Percentiles rank a stretch among this genome's conserved stretches.
phyloP scores from a whole-genome alignment of 148 eudicot genomes.

The Salicornia ramosissima region DNA sequence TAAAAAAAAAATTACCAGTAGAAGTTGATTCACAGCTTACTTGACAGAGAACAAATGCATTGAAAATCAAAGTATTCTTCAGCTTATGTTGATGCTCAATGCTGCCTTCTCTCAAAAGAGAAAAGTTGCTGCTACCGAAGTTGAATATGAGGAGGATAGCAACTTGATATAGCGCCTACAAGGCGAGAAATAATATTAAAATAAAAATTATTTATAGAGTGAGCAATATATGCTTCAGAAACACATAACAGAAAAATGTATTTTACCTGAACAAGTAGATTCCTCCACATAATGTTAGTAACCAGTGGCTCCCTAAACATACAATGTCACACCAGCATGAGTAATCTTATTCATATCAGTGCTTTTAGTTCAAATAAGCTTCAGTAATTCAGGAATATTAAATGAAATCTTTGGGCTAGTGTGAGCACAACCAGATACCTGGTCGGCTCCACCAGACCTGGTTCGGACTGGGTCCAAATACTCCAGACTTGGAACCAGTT shows the following conservation, averaged over 20 bases:
- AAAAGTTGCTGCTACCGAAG: slow-evolving; percentile 47
- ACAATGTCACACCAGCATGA: slow-evolving; percentile 7
- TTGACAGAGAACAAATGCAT: slow-evolving; percentile 83
- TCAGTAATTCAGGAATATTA: background rate
- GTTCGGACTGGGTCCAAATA: too few relatives aligned
- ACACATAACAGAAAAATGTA: background rate
- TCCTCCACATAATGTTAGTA: slow-evolving; percentile 99
- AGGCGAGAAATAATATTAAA: background rate
- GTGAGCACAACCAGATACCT: too few relatives aligned
- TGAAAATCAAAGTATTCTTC: slow-evolving; percentile 78
- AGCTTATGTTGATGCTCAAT: slow-evolving; percentile 50
- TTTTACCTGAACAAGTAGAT: slow-evolving; percentile 80
- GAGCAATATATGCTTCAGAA: background rate
- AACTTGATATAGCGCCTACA: slow-evolving; percentile 89
- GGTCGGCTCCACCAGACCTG: too few relatives aligned
- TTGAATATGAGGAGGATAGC: slow-evolving; percentile 63
- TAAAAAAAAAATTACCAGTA: background rate
- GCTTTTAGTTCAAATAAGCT: background rate
- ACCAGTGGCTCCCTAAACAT: slow-evolving; percentile 85
- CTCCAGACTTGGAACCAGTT: too few relatives aligned
- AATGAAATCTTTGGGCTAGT: too few relatives aligned
- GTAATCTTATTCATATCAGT: background rate
- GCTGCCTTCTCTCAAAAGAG: slow-evolving; percentile 37
- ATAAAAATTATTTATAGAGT: too few relatives aligned
- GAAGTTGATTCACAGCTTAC: slow-evolving; percentile 33